These are phyloP conservation scores for Kodamaea sagamina DNA, from an alignment of 805 yeast genomes.

Conservation along the genomic window DNA sequence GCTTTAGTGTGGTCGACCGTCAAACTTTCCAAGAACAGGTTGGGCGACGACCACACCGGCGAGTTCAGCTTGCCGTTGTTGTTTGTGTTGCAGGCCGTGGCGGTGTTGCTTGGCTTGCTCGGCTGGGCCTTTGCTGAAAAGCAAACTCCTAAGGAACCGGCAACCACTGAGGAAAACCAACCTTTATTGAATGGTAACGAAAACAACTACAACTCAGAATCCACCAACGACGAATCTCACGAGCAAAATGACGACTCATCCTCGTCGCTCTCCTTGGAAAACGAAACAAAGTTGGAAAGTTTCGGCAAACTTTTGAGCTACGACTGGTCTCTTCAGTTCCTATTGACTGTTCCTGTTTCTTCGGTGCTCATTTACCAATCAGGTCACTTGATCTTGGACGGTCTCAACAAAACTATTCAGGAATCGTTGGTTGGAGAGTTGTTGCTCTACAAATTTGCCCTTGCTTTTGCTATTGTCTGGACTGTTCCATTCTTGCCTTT, in stretches of 20 bases:
- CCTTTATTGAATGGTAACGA: conserved; percentile 30
- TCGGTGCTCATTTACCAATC: conserved; percentile 54
- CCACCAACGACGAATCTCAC: conserved; percentile 15
- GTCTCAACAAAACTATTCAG: conserved; percentile 68
- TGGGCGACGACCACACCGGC: conserved; percentile 53
- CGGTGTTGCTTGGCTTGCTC: conserved; percentile 54
- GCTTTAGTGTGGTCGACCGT: conserved; percentile 45
- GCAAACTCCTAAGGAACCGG: background rate
- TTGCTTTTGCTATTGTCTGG: conserved; percentile 33
- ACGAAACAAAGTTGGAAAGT: conserved; percentile 28
- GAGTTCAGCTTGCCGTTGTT: conserved; percentile 50
- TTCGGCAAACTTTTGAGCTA: conserved; percentile 45
- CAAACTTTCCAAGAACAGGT: conserved; percentile 48
- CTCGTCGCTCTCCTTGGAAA: conserved; percentile 3
- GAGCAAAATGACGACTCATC: conserved; percentile 16
- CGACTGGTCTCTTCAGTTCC: conserved; percentile 80
- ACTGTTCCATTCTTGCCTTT: conserved; percentile 63
- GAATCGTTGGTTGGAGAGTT: conserved; percentile 55
- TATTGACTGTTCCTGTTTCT: conserved; percentile 66
- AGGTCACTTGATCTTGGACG: conserved; percentile 61
- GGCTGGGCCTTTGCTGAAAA: conserved; percentile 38
- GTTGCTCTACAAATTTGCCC: conserved; percentile 31
- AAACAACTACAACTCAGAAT: conserved; percentile 12
- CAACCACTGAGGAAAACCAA: conserved; percentile 19
- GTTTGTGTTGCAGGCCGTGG: conserved; percentile 48